Conservation (phyloP, 192 early-diverging fungal genomes). For the Haplosporangium gracile region DNA sequence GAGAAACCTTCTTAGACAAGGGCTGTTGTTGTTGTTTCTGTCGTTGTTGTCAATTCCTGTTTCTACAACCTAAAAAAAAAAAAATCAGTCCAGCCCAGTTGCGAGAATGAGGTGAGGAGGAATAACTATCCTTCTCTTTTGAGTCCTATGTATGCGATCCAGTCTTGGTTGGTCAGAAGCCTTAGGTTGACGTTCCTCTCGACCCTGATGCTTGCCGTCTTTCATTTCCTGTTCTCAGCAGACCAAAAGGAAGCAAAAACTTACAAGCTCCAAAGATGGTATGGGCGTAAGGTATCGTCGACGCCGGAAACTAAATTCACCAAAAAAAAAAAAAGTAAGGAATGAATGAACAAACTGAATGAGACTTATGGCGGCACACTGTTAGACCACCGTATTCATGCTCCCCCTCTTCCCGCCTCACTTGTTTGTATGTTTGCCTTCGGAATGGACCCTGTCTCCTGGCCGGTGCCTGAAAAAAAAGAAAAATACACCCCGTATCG, state of each 20-base stretch:
- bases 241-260: neutral
- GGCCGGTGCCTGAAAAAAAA: neutral
- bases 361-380: too few species aligned
- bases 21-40: neutral
- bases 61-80: neutral
- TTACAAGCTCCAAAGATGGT: conserved; percentile 54
- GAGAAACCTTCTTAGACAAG: too few species aligned
- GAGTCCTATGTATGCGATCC: neutral
- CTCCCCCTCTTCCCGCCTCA: too few species aligned
- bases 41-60: neutral
- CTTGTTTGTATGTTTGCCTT: too few species aligned
- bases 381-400: neutral
- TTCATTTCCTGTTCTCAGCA: neutral
- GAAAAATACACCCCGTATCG: neutral
- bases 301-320: conserved; percentile 37
- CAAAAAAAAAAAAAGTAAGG: neutral
- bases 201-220: neutral
- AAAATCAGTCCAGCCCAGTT: neutral
- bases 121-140: neutral
- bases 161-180: neutral
- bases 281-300: conserved; percentile 36
- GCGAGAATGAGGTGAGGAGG: neutral
- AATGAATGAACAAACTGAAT: neutral
- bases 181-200: neutral
- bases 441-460: too few species aligned